Evolutionary conservation across 2,329 filamentous ascomycete species (phyloP), one percentile per base, ranked within the genome.

Genomic region (Neospermospora avenae): DNA sequence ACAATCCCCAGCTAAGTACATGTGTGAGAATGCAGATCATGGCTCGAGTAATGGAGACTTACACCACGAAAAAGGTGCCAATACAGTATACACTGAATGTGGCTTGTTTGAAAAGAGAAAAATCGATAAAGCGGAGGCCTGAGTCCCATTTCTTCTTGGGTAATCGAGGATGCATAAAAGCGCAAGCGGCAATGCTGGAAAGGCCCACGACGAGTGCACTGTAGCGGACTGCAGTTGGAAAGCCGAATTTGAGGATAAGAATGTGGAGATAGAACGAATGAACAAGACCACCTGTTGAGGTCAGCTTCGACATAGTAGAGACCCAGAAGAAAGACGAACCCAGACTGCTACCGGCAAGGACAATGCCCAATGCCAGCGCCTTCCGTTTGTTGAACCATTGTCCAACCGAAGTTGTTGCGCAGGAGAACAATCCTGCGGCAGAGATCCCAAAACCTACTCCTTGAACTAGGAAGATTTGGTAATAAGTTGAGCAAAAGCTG

Each of bases 171-270:
- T 80, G 69, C 63, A 78, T 65, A 65, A 77, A 77, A 25, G 73
- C 72, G 25, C 69, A 86, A 72, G 54, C 85, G 79, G 59, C n/a
- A n/a, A 22, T 14, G 7, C 45, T 35, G 2, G 51, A 42, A 3
- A 53, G 35, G 16, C 45, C 55, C 2, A 65, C 57, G 34, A 89
- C 78, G 55, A 89, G 80, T 0, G 81, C 86, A 63, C 87, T 77
- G 0, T 81, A 78, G 0, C 86, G 77, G n/a, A 87, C 78, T 0
- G 86, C 86, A 84, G 85, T 88, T 0, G 77, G 77, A 67, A 87
- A 89, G 0, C 86, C 86, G 3, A 88, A 74, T 18, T 75, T 76
- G 0, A 84, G 83, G 1, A 88, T 74, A 16, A 89, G 73, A 56
- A 83, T 79, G 67, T 80, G 77, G 1, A 81, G 77, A 16, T 83